Base-by-base conservation (phyloP, 2,329 filamentous ascomycete species). In the Monilinia aucupariae region DNA sequence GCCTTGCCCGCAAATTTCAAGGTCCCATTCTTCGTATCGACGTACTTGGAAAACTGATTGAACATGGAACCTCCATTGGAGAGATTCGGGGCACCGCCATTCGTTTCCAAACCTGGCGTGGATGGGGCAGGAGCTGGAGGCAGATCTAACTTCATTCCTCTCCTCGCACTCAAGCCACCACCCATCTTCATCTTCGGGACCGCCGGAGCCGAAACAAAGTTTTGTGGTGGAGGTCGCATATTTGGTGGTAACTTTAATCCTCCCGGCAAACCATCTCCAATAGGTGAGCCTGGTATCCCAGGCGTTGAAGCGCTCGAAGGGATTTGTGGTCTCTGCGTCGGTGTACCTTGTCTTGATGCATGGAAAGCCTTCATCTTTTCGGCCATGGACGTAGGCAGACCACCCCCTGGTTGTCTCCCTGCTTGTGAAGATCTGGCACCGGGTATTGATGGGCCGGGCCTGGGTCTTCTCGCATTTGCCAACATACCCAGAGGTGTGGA, bases 11-110 rank as follows among this genome's bases (percentile, higher is more conserved):
- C 90, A 77, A 99, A 99, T 10, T 88, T 96, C 66, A 62, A 34
- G 70, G 89, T 96, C 13, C 94, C 94, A 58, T 91, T 91, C 72
- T 97, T 90, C 0, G 91, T 88, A 73, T 99, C 92, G 65, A 99
- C 90, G 72, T 90, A 94, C 67, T 97, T 87, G 39, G 86, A 81
- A 70, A 87, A 90, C 71, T 88, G 87, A 71, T 84, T 85, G 74
- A 91, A 82, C 59, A 81, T 76, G 4, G 79, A 80, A 20, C 77
- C 58, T 64, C 63, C 51, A 68, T 64, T 55, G 63, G 58, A 27
- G 61, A 62, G 66, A 20, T 61, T 62, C 10, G 64, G 61, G 9
- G 64, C 49, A 53, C 67, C n/a, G n/a, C n/a, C 67, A 53, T 70
- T 68, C 15, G 62, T 43, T 60, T 65, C 68, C n/a, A 64, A 52